phyloP scores from a whole-genome alignment of 192 early-diverging fungal species.

The Podila minutissima region DNA sequence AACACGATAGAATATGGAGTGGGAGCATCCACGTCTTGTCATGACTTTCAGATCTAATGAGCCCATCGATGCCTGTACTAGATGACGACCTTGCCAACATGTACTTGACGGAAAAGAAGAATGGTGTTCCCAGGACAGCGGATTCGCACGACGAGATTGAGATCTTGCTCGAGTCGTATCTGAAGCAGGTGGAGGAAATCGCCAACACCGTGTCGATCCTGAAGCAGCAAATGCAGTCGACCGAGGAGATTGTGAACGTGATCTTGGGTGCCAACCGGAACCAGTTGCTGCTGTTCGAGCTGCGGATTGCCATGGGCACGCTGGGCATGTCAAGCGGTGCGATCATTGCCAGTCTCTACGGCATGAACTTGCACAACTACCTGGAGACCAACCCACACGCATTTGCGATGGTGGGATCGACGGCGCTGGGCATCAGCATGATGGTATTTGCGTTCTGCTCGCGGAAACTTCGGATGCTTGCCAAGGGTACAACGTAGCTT shows the following conservation, averaged over 20 bases:
- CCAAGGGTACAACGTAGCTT: conserved; percentile 34
- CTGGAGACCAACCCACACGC: conserved; percentile 76
- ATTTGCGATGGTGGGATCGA: conserved; percentile 68
- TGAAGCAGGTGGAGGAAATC: conserved; percentile 88
- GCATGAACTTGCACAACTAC: conserved; percentile 88
- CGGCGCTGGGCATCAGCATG: conserved; percentile 43
- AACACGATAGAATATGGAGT: neutral
- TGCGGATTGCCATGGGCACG: conserved; percentile 82
- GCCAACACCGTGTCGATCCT: conserved; percentile 76
- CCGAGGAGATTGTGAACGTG: conserved; percentile 87
- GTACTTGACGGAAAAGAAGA: conserved; percentile 87
- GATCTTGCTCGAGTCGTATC: conserved; percentile 89
- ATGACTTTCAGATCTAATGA: no score
- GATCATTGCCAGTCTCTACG: conserved; percentile 81
- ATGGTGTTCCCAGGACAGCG: conserved; percentile 58
- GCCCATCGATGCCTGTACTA: conserved; percentile 9
- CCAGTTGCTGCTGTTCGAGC: conserved; percentile 84
- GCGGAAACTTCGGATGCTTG: conserved; percentile 31
- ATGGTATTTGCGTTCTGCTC: conserved; percentile 48
- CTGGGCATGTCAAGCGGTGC: conserved; percentile 79
- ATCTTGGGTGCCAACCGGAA: conserved; percentile 89
- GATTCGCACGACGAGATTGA: conserved; percentile 91
- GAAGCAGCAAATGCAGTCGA: conserved; percentile 75
- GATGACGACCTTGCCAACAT: conserved; percentile 92
- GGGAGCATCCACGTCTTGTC: neutral